Percentiles rank a stretch among this genome's conserved stretches.
Conservation (phyloP, 1,284 basidiomycete species). For the Ganoderma multipileum region DNA sequence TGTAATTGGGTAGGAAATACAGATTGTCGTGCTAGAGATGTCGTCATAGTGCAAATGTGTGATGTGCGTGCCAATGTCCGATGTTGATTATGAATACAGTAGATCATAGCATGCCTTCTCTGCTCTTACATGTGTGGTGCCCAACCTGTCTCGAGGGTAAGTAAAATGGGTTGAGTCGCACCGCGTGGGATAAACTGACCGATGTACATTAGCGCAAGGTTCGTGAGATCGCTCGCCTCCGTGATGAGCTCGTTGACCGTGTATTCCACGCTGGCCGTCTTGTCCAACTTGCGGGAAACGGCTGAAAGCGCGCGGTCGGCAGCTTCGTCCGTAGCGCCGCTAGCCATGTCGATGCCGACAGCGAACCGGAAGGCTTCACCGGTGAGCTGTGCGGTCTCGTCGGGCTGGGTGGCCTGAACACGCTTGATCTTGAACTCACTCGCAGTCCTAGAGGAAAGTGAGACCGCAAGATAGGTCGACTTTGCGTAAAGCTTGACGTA, state of each 20-base stretch:
- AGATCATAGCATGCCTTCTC: not conserved
- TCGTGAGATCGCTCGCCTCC: constrained; percentile 82
- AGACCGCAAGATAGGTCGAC: constrained; percentile 6
- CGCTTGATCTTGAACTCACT: constrained; percentile 75
- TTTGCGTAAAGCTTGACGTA: constrained; percentile 40
- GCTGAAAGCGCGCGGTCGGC: constrained; percentile 88
- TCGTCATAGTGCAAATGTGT: not conserved
- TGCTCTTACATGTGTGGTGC: constrained; percentile 26
- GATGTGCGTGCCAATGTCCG: constrained; percentile 1
- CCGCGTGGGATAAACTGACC: constrained; percentile 53
- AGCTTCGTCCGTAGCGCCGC: constrained; percentile 78
- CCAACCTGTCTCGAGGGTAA: constrained; percentile 25
- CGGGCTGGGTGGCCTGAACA: constrained; percentile 49
- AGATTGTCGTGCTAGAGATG: not conserved
- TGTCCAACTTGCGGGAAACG: constrained; percentile 85
- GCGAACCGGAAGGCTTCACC: constrained; percentile 42
- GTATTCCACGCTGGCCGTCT: constrained; percentile 88
- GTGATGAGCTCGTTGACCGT: constrained; percentile 94
- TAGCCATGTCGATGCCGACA: constrained; percentile 66
- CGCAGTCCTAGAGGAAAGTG: constrained; percentile 62
- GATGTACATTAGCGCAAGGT: constrained; percentile 81
- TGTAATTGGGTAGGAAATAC: constrained; percentile 9
- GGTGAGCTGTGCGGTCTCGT: constrained; percentile 33
- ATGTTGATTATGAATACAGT: not conserved
- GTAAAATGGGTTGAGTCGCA: not conserved